Base-by-base conservation (phyloP, 2,329 filamentous ascomycete genomes). In the Polychaeton citri region DNA sequence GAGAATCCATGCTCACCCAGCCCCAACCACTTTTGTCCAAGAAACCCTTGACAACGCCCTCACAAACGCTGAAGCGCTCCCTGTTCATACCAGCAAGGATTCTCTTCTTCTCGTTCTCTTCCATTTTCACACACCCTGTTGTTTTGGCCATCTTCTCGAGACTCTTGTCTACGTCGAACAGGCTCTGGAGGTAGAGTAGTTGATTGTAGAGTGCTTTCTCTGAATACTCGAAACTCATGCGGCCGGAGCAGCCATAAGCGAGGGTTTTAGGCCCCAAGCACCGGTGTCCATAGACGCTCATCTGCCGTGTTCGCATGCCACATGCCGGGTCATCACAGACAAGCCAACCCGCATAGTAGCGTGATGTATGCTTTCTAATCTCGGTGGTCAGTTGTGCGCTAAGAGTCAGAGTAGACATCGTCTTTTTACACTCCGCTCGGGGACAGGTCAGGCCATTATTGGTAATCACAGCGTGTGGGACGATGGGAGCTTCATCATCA, bases 191-290 rank as follows among this genome's bases (percentile, higher is more conserved):
- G 63, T 94, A 98, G 37, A 96, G 64, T 28, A 98, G 68, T 62
- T 98, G 90, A 58, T 93, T 96, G 64, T 95, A 96, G 40, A 96
- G 71, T 51, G 81, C 79, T 62, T 90, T 88, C 63, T 96, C 90
- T 1, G 73, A 70, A 52, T 83, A 80, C 62, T 92, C 86, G 56
- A 87, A 95, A 16, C 73, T 66, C 87, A 98, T 96, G 34, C 75
- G 75, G 15, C 90, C 90, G 3, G 78, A 65, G 57, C 90, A 98
- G 37, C 85, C 87, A 38, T 78, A 73, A 0, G 81, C 88, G 3
- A 90, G 76, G 2, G 87, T 86, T 47, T 79, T 79, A 12, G 88
- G 84, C 0, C 90, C 90, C 5, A 96, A 68, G 56, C 90, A 98
- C 34, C 86, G 76, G 41, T 81, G 77, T 32, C 90, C 90, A 57